These are phyloP conservation scores for Mucor saturninus DNA, from an alignment of 371 early-diverging fungal species.

Conservation along the genomic window DNA sequence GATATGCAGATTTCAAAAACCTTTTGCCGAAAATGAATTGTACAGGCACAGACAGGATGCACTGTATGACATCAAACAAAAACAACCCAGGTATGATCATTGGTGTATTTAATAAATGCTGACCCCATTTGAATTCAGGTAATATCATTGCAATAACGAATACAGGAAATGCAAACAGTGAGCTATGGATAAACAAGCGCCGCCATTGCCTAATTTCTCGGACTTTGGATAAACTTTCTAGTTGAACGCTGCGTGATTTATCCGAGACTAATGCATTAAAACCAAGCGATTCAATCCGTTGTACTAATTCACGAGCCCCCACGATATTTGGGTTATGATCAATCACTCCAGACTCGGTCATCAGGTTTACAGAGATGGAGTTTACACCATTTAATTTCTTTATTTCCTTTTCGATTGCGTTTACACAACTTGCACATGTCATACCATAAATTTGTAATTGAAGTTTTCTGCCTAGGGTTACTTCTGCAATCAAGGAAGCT, in stretches of 20 bases:
- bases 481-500: conserved; percentile 53
- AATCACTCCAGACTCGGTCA: conserved; percentile 54
- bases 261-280: conserved; percentile 83
- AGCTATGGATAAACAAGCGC: conserved; percentile 60
- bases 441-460: conserved; percentile 89
- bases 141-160: conserved; percentile 84
- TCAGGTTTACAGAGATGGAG: conserved; percentile 73
- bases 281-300: conserved; percentile 80
- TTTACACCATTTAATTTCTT: conserved; percentile 64
- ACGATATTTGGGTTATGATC: conserved; percentile 65
- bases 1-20: conserved; percentile 82
- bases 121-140: conserved; percentile 63
- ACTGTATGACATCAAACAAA: conserved; percentile 62
- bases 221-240: conserved; percentile 89
- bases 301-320: conserved; percentile 43
- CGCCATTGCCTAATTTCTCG: conserved; percentile 88
- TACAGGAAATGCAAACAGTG: conserved; percentile 82
- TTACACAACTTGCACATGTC: conserved; percentile 86
- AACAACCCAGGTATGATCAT: conserved; percentile 66
- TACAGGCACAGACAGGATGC: conserved; percentile 79
- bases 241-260: conserved; percentile 67
- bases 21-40: conserved; percentile 87
- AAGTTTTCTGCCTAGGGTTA: conserved; percentile 48
- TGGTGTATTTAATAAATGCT: conserved; percentile 30
- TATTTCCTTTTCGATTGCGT: conserved; percentile 75